Evolutionary conservation across 441 rosid species (phyloP).

Genomic region (Adansonia madagascariensis): DNA sequence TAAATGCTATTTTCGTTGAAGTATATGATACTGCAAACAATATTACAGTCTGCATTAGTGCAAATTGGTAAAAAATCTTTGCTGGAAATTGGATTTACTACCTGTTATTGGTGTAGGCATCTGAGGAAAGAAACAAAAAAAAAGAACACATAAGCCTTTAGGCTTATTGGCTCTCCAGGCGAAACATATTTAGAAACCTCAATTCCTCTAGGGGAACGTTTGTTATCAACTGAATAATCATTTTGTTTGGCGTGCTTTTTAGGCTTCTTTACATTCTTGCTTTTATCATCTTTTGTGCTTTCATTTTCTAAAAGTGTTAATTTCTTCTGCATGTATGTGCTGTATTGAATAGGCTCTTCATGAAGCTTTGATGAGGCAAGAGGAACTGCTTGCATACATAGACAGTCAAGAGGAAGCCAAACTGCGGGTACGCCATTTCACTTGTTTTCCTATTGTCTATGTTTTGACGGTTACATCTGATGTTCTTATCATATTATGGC

Average conservation of each 20-base stretch:
- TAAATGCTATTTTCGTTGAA: not conserved
- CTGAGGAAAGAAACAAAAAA: not conserved
- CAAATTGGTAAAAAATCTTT: not conserved
- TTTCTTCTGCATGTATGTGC: not conserved
- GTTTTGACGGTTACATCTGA: not conserved
- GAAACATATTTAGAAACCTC: not conserved
- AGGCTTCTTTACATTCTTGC: not conserved
- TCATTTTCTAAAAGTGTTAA: not conserved
- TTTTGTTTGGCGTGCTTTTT: not conserved
- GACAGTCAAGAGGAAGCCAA: slow-evolving; percentile 83
- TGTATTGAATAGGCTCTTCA: slow-evolving; percentile 64
- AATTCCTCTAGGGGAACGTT: not conserved
- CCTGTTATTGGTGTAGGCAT: not conserved
- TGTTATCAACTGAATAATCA: not conserved
- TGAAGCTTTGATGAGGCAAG: slow-evolving; percentile 92
- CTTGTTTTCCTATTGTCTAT: not conserved
- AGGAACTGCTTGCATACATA: slow-evolving; percentile 85
- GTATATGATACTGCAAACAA: not conserved
- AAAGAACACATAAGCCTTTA: not conserved
- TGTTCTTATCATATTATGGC: not conserved
- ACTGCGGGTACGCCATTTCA: slow-evolving; percentile 51
- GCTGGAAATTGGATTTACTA: not conserved
- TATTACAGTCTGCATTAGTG: not conserved
- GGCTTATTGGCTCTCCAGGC: not conserved
- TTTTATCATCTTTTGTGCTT: not conserved